Base-by-base conservation (phyloP, 305 asterid genomes). In the Salvia sclarea region DNA sequence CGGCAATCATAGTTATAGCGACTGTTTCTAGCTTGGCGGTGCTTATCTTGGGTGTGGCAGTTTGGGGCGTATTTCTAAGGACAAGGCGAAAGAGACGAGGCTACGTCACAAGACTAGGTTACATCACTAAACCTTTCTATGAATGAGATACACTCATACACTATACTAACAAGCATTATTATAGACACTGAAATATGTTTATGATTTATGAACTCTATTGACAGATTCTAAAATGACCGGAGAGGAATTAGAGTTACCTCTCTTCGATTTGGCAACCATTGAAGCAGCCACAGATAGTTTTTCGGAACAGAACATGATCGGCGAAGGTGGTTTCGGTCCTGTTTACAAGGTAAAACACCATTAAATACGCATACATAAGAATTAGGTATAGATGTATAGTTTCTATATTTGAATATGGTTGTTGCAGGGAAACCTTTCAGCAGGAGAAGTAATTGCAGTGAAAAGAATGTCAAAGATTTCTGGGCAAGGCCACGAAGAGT, bases 241-340 rank as follows among this genome's bases (percentile, higher is more conserved):
- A 33, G 75, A 70, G 45, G 75, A 70, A 4, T 17, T 70, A 5
- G 75, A 70, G 12, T 16, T 70, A 40, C 75, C 75, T 70, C 21
- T 50, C 21, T 70, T 49, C 37, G 25, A 2, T 50, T 22, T 61
- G 62, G 75, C 75, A 49, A 50, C 75, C 24, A 61, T 70, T 25
- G 62, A 22, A 49, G 67, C 68, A 49, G 75, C 75, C 28, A 61
- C 75, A 0, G 24, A 61, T 61, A 70, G 52, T 20, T 70, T 70
- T 1, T 70, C 69, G 5, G 40, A 14, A 1, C 35, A 16, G 25
- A 60, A 60, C 31, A 4, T 50, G 52, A 37, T 70, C 1, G 75
- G 75, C 37, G 47, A 70, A 61, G 75, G 75, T 2, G 75, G 75
- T 1, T 69, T 69, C 12, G 75, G 75, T n/a, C 68, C 75, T 22